Conservation (phyloP, 805 yeast species). For the Wickerhamomyces chambardii region DNA sequence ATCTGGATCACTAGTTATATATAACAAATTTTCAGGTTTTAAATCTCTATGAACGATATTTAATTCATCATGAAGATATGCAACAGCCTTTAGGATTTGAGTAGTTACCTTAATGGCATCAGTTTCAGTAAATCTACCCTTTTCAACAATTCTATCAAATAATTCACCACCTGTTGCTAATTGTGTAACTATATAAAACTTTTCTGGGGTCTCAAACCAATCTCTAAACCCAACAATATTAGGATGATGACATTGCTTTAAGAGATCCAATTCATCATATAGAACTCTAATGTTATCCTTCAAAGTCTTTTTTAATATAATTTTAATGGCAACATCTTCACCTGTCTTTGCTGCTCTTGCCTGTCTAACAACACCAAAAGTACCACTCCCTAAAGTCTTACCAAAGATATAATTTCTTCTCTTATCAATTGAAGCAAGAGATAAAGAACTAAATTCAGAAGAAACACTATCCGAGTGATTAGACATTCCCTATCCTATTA, state of each 20-base stretch:
- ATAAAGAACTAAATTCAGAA: too few species aligned
- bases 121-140: constrained; percentile 73
- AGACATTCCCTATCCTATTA: too few species aligned
- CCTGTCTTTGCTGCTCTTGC: constrained; percentile 40
- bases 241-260: constrained; percentile 59
- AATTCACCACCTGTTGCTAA: constrained; percentile 90
- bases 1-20: constrained; percentile 39
- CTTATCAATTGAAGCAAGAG: constrained; percentile 25
- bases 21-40: constrained; percentile 83
- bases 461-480: too few species aligned
- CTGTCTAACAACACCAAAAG: constrained; percentile 79
- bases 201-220: constrained; percentile 84
- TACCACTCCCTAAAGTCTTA: constrained; percentile 84
- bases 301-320: constrained; percentile 70
- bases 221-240: constrained; percentile 80
- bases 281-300: constrained; percentile 66
- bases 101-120: constrained; percentile 76
- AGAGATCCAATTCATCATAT: constrained; percentile 60
- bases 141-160: constrained; percentile 68
- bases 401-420: constrained; percentile 78
- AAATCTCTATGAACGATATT: constrained; percentile 85
- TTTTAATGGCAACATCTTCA: constrained; percentile 79
- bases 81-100: constrained; percentile 66
- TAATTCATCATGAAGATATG: constrained; percentile 50
- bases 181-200: constrained; percentile 83